Percentiles rank a stretch among this genome's conserved stretches.
phyloP scores from a whole-genome alignment of 371 early-diverging fungal species.

The Mortierella sp. region DNA sequence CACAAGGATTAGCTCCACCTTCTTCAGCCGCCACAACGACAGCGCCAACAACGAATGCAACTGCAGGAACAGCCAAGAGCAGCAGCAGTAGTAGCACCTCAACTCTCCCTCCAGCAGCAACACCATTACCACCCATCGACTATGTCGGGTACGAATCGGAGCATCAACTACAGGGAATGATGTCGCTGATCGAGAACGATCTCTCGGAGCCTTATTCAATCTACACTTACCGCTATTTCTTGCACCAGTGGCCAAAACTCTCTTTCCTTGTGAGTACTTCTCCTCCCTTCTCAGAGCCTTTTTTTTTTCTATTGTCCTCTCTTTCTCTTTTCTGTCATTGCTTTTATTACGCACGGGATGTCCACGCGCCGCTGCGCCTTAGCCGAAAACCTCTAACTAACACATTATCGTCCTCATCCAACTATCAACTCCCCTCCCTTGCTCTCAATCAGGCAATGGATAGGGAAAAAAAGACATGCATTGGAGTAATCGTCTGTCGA shows the following conservation, averaged over 20 bases:
- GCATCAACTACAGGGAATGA: conserved; percentile 79
- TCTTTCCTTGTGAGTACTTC: conserved; percentile 77
- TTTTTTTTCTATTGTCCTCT: background rate
- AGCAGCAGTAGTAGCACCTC: background rate
- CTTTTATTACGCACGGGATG: background rate
- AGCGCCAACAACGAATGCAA: background rate
- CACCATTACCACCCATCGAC: conserved; percentile 51
- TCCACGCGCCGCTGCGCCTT: too few relatives aligned
- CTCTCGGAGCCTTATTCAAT: conserved; percentile 97
- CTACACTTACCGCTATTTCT: conserved; percentile 97
- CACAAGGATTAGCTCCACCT: conserved; percentile 1
- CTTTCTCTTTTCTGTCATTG: background rate
- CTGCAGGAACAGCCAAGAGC: conserved; percentile 4
- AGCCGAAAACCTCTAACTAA: too few relatives aligned
- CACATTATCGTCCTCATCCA: background rate
- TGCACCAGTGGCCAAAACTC: conserved; percentile 90
- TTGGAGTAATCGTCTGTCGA: conserved; percentile 93
- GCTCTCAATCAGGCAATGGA: conserved; percentile 69
- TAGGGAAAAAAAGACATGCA: conserved; percentile 63
- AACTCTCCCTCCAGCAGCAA: background rate
- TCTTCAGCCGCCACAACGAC: background rate
- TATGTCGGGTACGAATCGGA: conserved; percentile 77
- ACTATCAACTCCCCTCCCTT: background rate
- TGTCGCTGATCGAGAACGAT: conserved; percentile 87
- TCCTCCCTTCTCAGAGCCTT: background rate